phyloP scores from a whole-genome alignment of 768 basidiomycete species.

The Tulasnella sp. region DNA sequence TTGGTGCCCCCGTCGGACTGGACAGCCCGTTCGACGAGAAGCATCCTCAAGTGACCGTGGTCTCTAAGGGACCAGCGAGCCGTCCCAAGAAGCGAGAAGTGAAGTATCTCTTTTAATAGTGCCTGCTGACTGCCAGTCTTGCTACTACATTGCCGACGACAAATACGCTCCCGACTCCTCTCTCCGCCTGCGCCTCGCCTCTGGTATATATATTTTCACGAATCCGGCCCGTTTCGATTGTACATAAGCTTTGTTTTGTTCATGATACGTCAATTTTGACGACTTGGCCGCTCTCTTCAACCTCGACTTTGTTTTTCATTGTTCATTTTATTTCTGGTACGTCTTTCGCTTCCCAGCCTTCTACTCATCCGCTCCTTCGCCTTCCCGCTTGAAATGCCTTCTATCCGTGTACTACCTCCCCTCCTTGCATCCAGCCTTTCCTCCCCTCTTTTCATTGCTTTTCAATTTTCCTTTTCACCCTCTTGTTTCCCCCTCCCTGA shows the following conservation, averaged over 20 bases:
- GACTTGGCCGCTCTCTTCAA: not conserved
- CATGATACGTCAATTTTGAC: not conserved
- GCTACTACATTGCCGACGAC: too few relatives aligned
- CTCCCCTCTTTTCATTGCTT: not conserved
- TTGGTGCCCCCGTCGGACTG: conserved; percentile 1
- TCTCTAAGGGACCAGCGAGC: too few relatives aligned
- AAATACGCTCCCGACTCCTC: too few relatives aligned
- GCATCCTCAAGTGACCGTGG: too few relatives aligned
- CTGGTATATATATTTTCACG: not conserved
- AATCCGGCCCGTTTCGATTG: too few relatives aligned
- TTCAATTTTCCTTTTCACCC: not conserved
- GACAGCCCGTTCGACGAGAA: conserved; percentile 10
- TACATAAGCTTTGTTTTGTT: too few relatives aligned
- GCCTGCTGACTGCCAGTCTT: too few relatives aligned
- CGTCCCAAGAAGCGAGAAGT: not conserved
- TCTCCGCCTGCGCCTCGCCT: too few relatives aligned
- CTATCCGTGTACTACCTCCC: not conserved
- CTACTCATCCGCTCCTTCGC: not conserved
- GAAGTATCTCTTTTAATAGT: conserved; percentile 11
- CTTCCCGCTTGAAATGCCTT: not conserved
- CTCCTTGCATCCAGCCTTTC: not conserved
- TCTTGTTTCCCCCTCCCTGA: not conserved
- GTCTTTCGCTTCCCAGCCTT: not conserved
- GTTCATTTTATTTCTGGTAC: too few relatives aligned
- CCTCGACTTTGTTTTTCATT: not conserved